Evolutionary conservation across 352 stramenopile genomes (phyloP).

Genomic region (Globisporangium radiosum): DNA sequence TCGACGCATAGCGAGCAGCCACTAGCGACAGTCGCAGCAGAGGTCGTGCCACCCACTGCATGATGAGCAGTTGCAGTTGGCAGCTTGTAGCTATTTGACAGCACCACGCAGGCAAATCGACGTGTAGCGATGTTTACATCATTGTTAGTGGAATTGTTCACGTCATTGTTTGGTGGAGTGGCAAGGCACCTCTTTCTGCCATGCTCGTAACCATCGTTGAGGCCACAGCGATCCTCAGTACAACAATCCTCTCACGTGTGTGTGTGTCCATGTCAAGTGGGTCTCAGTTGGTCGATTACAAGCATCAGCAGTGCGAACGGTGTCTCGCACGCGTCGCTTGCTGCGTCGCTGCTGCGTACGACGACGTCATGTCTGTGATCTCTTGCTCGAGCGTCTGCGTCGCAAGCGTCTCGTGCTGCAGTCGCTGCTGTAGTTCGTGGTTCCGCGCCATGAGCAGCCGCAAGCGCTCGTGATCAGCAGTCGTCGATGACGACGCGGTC

Average conservation of each 20-base stretch:
- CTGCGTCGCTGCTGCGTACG: slow-evolving; percentile 3
- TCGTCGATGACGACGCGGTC: slow-evolving; percentile 15
- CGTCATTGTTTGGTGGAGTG: too few species aligned
- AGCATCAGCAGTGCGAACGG: not conserved
- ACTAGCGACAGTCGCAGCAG: not conserved
- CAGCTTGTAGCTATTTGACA: too few species aligned
- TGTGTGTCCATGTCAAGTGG: too few species aligned
- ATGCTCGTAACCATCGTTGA: too few species aligned
- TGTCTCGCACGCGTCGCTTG: not conserved
- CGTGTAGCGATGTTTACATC: too few species aligned
- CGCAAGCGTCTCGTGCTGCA: slow-evolving; percentile 66
- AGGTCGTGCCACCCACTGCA: not conserved
- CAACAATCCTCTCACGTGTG: too few species aligned
- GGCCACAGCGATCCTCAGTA: too few species aligned
- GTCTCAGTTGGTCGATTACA: not conserved
- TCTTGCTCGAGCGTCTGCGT: slow-evolving; percentile 67
- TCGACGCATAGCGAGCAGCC: not conserved
- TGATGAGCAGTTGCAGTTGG: not conserved
- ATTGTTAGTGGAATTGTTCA: too few species aligned
- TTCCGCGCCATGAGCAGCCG: slow-evolving; percentile 73
- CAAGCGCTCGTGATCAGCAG: slow-evolving; percentile 57
- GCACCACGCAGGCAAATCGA: too few species aligned
- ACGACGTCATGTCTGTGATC: slow-evolving; percentile 56
- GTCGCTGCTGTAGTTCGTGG: slow-evolving; percentile 63
- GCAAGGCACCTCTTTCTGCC: too few species aligned